These are phyloP conservation scores for Penicillium frequentans DNA, from an alignment of 2,329 filamentous ascomycete species.

Conservation along the genomic window DNA sequence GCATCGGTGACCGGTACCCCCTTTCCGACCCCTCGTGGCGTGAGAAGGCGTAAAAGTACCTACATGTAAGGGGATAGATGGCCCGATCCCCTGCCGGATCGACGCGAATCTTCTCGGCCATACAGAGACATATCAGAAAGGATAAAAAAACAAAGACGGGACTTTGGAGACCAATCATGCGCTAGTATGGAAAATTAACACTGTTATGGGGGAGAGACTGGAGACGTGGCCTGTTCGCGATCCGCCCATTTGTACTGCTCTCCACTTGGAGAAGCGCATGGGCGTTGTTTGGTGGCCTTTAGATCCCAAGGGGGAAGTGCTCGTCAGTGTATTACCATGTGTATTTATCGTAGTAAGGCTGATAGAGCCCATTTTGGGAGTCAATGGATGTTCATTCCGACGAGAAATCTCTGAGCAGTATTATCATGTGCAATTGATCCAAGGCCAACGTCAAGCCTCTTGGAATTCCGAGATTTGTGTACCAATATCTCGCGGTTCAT, in stretches of 20 bases:
- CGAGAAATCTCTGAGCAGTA: not conserved
- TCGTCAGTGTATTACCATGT: not conserved
- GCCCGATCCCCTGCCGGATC: slow-evolving; percentile 19
- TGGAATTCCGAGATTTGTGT: not conserved
- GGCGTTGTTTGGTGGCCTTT: slow-evolving; percentile 3
- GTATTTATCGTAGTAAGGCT: not conserved
- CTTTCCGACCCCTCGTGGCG: slow-evolving; percentile 20
- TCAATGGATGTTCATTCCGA: not conserved
- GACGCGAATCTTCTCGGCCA: slow-evolving; percentile 8
- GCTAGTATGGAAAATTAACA: not conserved
- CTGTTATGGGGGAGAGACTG: slow-evolving; percentile 6
- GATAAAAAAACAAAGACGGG: not conserved
- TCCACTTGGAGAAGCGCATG: slow-evolving; percentile 9
- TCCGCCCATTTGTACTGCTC: slow-evolving; percentile 3
- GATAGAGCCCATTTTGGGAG: not conserved
- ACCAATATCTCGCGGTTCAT: not conserved
- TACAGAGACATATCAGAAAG: not conserved
- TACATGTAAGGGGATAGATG: slow-evolving; percentile 20
- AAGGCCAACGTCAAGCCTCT: not conserved
- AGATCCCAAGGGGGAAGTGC: not conserved
- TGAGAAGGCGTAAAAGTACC: slow-evolving; percentile 2
- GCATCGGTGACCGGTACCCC: not conserved
- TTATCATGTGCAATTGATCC: not conserved
- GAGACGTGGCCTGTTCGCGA: slow-evolving; percentile 29
- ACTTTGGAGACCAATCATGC: not conserved